Evolutionary conservation across 805 yeast genomes (phyloP).

Genomic region (Candida rishiriensis): DNA sequence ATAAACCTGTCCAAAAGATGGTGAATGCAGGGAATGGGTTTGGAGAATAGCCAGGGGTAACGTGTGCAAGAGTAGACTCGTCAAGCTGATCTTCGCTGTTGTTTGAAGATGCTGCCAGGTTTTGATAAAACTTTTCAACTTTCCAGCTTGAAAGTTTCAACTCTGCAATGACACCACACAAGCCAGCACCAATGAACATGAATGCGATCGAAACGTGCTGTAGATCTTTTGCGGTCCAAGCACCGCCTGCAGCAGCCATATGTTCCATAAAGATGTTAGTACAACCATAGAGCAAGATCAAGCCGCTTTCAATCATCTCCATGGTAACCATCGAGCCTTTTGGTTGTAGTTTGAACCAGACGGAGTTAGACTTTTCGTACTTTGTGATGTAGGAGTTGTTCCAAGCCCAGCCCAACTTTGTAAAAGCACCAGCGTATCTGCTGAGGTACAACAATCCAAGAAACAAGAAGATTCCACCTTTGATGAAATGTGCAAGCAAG

Average conservation of each 20-base stretch:
- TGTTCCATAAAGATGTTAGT: constrained; percentile 92
- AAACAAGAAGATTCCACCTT: constrained; percentile 83
- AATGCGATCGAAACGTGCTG: constrained; percentile 91
- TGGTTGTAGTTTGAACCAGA: constrained; percentile 39
- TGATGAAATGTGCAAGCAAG: constrained; percentile 89
- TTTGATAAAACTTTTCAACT: constrained; percentile 22
- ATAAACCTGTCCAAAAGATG: constrained; percentile 91
- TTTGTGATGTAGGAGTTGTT: constrained; percentile 39
- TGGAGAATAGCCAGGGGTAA: constrained; percentile 74
- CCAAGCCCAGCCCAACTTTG: constrained; percentile 87
- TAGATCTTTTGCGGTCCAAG: constrained; percentile 84
- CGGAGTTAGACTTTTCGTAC: constrained; percentile 18
- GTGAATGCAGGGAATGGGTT: constrained; percentile 94
- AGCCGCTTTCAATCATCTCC: constrained; percentile 78
- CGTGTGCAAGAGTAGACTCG: constrained; percentile 20
- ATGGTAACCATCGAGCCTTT: constrained; percentile 52
- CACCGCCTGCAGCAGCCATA: constrained; percentile 70
- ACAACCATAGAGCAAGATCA: constrained; percentile 82
- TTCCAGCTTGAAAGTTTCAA: constrained; percentile 61
- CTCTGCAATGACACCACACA: constrained; percentile 85
- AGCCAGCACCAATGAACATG: constrained; percentile 86
- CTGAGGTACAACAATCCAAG: constrained; percentile 79
- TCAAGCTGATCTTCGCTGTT: constrained; percentile 15
- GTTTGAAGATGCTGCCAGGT: constrained; percentile 1
- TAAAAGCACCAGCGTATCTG: constrained; percentile 81